Evolutionary conservation across 2,329 filamentous ascomycete species (phyloP), one percentile per base, ranked within the genome.

Genomic region (Colletotrichum caudatum): DNA sequence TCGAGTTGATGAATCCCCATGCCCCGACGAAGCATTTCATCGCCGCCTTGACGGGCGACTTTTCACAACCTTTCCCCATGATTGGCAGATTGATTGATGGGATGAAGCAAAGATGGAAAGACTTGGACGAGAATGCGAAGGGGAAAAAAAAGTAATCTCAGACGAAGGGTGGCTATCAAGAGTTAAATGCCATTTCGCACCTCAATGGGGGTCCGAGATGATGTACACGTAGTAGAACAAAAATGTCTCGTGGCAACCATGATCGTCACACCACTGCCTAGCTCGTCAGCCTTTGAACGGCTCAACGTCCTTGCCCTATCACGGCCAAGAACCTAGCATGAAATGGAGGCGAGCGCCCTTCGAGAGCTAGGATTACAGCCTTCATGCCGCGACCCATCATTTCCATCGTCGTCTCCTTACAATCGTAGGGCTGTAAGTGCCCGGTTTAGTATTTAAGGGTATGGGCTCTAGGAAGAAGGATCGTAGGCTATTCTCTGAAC

Each of bases 1-100:
- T 66, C 7, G 64, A 66, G 64, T 61, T 66, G 37, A 66, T 66
- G 26, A 66, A 66, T 5, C 64, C 56, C 64, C 56, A 66, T 14
- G 64, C 56, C 6, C 64, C 56, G 37, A 44, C 64, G 26, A 61
- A 66, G 14, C 64, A 66, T 12, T 44, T 54, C 6, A 66, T 35
- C 9, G 64, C 56, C 56, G 56, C 46, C 56, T n/a, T n/a, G n/a
- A n/a, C n/a, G n/a, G n/a, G n/a, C n/a, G n/a, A n/a, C 44, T 54
- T 16, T 51, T 37, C n/a, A n/a, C 64, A 66, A 29, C 18, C 6
- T 23, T 37, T 56, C 29, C 20, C 53, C 35, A 35, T 56, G 53
- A 39, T 56, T 56, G 4, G 53, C 35, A 56, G 29, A 37, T 56
- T 37, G 53, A 56, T 7, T 37, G 33, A 29, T 18, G 18, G 23